A percentile compares a stretch with the other conserved stretches of the same genome.
Conservation (phyloP, 257 asterid genomes). For the Prunella vulgaris region DNA sequence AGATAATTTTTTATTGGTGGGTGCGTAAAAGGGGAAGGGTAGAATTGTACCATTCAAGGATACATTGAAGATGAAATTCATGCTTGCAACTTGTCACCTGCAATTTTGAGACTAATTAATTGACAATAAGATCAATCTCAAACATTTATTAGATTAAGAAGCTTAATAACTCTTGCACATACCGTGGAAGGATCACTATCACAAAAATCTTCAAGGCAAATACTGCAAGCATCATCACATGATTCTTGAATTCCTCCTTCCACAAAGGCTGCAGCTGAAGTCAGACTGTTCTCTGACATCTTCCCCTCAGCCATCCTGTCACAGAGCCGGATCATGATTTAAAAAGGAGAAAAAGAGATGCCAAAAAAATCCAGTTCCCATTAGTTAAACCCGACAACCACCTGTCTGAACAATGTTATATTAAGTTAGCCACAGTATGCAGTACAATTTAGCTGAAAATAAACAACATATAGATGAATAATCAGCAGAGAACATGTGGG, state of each 20-base stretch:
- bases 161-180: constrained; percentile 20
- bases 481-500: neutral
- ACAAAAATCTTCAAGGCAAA: constrained; percentile 78
- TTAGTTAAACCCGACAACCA: neutral
- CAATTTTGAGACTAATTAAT: constrained; percentile 14
- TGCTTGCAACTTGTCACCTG: constrained; percentile 95
- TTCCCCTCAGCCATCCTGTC: constrained; percentile 78
- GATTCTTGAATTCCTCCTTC: constrained; percentile 96
- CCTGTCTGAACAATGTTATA: neutral
- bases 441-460: neutral
- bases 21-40: neutral
- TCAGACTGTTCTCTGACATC: constrained; percentile 50
- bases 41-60: constrained; percentile 69
- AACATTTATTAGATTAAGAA: neutral
- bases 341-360: neutral
- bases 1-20: neutral
- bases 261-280: constrained; percentile 83
- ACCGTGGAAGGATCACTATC: constrained; percentile 84
- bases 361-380: neutral
- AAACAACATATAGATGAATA: neutral
- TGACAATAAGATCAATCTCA: neutral
- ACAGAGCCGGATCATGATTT: constrained; percentile 1
- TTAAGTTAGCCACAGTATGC: neutral
- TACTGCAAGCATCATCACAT: constrained; percentile 91
- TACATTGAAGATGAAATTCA: constrained; percentile 87